Evolutionary conservation across 1,139 yeast genomes (phyloP).

Genomic region (Suhomyces bolitotheri): DNA sequence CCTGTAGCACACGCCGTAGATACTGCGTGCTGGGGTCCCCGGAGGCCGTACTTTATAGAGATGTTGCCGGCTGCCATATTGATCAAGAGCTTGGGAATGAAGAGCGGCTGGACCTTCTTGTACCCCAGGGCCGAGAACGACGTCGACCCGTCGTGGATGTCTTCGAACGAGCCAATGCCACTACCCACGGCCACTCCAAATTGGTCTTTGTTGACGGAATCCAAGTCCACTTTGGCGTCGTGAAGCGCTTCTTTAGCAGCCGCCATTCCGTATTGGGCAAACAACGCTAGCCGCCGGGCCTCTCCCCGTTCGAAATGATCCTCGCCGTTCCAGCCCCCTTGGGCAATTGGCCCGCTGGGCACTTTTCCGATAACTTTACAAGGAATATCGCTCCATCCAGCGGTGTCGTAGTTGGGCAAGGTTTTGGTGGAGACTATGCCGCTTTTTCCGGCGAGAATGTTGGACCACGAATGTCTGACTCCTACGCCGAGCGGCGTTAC

Average conservation of each 20-base stretch:
- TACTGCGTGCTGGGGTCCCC: constrained; percentile 86
- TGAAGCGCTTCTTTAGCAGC: constrained; percentile 76
- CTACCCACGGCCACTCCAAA: constrained; percentile 86
- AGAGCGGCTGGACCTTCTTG: constrained; percentile 76
- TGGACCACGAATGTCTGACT: constrained; percentile 51
- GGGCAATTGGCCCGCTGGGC: constrained; percentile 52
- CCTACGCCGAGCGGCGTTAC: constrained; percentile 87
- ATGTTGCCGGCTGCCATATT: constrained; percentile 97
- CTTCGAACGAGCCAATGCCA: constrained; percentile 89
- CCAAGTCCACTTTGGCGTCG: constrained; percentile 49
- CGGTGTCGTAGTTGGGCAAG: constrained; percentile 48
- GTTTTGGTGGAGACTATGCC: constrained; percentile 57
- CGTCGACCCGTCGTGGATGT: constrained; percentile 61
- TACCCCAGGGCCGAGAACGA: constrained; percentile 56
- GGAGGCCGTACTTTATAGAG: constrained; percentile 70
- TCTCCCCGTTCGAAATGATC: constrained; percentile 49
- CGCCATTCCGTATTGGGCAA: constrained; percentile 76
- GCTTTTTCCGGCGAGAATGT: constrained; percentile 48
- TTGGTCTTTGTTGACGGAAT: constrained; percentile 2
- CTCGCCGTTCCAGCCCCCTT: constrained; percentile 52
- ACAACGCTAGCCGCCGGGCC: constrained; percentile 63
- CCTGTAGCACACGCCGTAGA: constrained; percentile 99
- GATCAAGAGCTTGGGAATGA: constrained; percentile 77
- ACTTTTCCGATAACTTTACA: constrained; percentile 75
- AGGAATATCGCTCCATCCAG: constrained; percentile 60